Evolutionary conservation across 768 basidiomycete species (phyloP).

Genomic region (Termitomyces sp.): DNA sequence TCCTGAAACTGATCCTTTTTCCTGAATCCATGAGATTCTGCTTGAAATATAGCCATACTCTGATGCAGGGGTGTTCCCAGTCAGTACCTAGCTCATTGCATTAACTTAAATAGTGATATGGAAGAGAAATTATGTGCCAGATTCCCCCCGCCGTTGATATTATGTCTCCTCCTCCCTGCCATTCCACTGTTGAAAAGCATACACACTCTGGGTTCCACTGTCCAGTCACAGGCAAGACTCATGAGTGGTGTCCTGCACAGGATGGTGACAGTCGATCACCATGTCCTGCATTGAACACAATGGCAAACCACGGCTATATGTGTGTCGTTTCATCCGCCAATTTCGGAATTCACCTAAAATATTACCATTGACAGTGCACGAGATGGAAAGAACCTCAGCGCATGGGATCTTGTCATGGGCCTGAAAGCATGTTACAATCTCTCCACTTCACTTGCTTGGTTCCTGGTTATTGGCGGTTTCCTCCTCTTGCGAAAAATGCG

Average conservation of each 20-base stretch:
- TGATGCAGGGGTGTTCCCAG: background rate
- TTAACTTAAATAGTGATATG: background rate
- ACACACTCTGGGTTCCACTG: background rate
- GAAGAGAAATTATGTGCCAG: background rate
- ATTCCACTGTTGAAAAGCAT: background rate
- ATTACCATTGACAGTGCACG: background rate
- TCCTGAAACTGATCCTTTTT: background rate
- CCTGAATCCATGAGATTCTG: background rate
- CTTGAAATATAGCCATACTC: background rate
- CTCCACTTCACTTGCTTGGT: background rate
- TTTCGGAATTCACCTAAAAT: background rate
- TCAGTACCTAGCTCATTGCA: background rate
- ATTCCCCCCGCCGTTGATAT: background rate
- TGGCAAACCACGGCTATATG: slow-evolving; percentile 53
- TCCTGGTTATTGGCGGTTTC: background rate
- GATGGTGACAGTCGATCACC: slow-evolving; percentile 53
- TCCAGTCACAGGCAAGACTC: slow-evolving; percentile 12
- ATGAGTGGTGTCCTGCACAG: slow-evolving; percentile 41
- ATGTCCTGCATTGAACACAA: slow-evolving; percentile 69
- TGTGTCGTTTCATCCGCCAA: background rate
- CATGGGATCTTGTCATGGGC: background rate
- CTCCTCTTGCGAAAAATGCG: background rate
- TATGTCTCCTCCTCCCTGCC: background rate
- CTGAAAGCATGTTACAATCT: background rate
- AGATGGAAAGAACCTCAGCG: background rate